phyloP scores from a whole-genome alignment of 257 asterid species.

The Jacaranda mimosifolia region DNA sequence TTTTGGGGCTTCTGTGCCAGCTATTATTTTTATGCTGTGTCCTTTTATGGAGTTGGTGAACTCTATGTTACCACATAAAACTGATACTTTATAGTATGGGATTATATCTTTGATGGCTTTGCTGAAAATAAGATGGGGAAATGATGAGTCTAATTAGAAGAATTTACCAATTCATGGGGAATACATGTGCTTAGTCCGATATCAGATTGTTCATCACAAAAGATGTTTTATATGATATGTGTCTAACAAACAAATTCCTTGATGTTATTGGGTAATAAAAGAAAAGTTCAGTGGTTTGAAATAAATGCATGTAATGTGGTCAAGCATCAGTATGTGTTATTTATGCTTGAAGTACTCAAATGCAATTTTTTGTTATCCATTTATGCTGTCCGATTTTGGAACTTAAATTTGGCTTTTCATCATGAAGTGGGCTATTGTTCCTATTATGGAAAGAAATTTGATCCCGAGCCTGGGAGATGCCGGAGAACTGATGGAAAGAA shows the following conservation, averaged over 20 bases:
- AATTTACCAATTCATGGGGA: background rate
- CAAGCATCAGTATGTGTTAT: background rate
- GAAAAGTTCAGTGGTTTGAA: background rate
- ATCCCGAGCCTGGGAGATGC: slow-evolving; percentile 84
- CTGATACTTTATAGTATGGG: too few relatives aligned
- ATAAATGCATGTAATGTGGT: background rate
- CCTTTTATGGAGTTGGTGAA: too few relatives aligned
- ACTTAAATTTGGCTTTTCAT: slow-evolving; percentile 20
- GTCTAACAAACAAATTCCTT: background rate
- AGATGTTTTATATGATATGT: background rate
- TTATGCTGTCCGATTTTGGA: background rate
- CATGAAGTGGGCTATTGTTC: slow-evolving; percentile 71
- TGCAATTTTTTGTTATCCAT: background rate
- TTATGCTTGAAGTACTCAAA: slow-evolving; percentile 2
- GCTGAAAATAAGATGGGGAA: too few relatives aligned
- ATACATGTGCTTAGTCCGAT: background rate
- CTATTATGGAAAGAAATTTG: slow-evolving; percentile 75
- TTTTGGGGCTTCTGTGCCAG: too few relatives aligned
- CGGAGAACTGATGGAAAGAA: slow-evolving; percentile 83
- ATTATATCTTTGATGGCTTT: too few relatives aligned
- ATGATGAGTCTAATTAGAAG: background rate
- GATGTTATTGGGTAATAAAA: background rate
- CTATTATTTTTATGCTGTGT: too few relatives aligned
- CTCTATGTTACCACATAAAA: too few relatives aligned
- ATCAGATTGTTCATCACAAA: background rate